These are phyloP conservation scores for Nakaseomyces sp. DNA, from an alignment of 1,139 yeast species.

Conservation along the genomic window DNA sequence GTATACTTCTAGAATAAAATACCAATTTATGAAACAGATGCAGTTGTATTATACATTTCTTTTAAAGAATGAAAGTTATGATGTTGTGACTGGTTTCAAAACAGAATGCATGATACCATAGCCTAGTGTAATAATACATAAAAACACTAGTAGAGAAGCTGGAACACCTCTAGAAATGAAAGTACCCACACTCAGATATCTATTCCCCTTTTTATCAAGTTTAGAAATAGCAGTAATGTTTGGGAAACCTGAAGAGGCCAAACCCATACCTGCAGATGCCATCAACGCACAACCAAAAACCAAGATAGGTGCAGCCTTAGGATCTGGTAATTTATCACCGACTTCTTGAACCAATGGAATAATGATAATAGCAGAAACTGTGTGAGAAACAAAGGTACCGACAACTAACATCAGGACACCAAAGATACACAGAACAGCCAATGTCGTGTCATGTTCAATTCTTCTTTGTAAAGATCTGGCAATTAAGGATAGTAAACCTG, in stretches of 20 bases:
- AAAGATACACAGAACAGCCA: slow-evolving; percentile 55
- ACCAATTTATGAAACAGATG: too few species aligned
- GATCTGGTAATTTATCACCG: slow-evolving; percentile 46
- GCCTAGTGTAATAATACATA: slow-evolving; percentile 53
- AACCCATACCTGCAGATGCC: slow-evolving; percentile 70
- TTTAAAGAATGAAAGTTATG: too few species aligned
- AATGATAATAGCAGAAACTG: slow-evolving; percentile 67
- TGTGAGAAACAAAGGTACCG: slow-evolving; percentile 70
- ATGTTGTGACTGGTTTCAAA: slow-evolving; percentile 10
- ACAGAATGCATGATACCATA: slow-evolving; percentile 51
- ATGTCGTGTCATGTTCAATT: slow-evolving; percentile 48
- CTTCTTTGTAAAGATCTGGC: slow-evolving; percentile 49
- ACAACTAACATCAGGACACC: slow-evolving; percentile 57
- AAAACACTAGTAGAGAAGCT: slow-evolving; percentile 48
- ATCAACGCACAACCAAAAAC: slow-evolving; percentile 60
- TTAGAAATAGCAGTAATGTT: slow-evolving; percentile 72
- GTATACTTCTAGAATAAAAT: too few species aligned
- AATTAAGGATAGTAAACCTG: slow-evolving; percentile 58
- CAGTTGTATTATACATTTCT: too few species aligned
- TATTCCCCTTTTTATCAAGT: slow-evolving; percentile 62
- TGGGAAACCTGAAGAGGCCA: slow-evolving; percentile 72
- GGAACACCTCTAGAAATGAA: slow-evolving; percentile 70
- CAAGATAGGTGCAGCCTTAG: slow-evolving; percentile 46
- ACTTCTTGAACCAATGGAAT: slow-evolving; percentile 63
- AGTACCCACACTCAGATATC: slow-evolving; percentile 55